phyloP scores from a whole-genome alignment of 768 basidiomycete species.

The Boletus vermiculosoides region DNA sequence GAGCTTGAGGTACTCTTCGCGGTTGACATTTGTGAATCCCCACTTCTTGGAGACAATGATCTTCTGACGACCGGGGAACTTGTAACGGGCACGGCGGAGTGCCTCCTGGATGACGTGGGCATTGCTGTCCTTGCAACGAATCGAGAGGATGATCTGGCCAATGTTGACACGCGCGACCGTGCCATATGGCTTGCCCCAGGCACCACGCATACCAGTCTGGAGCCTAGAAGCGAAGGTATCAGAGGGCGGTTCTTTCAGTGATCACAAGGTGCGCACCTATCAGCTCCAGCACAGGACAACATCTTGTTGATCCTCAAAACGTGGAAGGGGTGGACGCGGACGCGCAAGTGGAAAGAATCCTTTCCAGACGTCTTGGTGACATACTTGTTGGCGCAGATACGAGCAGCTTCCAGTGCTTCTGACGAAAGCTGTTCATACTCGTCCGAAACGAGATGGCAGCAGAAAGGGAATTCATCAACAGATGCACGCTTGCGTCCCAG shows the following conservation, averaged over 20 bases:
- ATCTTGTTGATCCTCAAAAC: constrained; percentile 99
- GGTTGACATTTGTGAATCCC: constrained; percentile 95
- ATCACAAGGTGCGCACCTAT: constrained; percentile 56
- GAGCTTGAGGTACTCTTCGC: constrained; percentile 83
- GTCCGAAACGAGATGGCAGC: constrained; percentile 93
- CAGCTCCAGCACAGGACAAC: constrained; percentile 98
- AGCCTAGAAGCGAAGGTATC: constrained; percentile 46
- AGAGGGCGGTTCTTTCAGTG: fast-evolving
- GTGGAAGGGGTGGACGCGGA: constrained; percentile 98
- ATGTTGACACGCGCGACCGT: constrained; percentile 96
- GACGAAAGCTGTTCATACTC: constrained; percentile 97
- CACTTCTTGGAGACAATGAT: constrained; percentile 97
- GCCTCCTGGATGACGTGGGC: constrained; percentile 92
- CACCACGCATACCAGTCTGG: constrained; percentile 98
- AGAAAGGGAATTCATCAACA: constrained; percentile 98
- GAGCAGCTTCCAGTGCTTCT: constrained; percentile 96
- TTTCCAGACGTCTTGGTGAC: constrained; percentile 97
- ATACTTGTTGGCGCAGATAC: constrained; percentile 99
- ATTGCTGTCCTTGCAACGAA: constrained; percentile 90
- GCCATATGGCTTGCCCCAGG: constrained; percentile 99
- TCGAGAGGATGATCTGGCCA: constrained; percentile 89
- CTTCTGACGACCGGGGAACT: constrained; percentile 99
- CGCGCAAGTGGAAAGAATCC: constrained; percentile 97
- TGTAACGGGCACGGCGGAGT: constrained; percentile 96
- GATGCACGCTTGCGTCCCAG: constrained; percentile 93